Evolutionary conservation across 768 basidiomycete species (phyloP).

Genomic region (Naganishia randhawae): DNA sequence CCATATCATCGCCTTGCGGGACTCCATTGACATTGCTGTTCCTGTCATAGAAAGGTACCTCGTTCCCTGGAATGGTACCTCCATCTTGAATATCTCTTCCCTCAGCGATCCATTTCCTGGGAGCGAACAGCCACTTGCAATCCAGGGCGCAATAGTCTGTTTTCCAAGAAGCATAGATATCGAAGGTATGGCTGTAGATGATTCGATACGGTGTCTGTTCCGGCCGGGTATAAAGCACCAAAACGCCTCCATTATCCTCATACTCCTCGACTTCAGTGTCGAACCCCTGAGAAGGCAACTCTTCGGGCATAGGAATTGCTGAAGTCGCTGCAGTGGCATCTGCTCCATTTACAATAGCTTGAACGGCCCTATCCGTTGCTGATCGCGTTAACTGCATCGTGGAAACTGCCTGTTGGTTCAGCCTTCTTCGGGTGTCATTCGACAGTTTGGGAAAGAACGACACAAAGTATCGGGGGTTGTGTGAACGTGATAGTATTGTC

Average conservation of each 20-base stretch:
- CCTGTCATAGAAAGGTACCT: not conserved
- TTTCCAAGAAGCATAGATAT: constrained; percentile 23
- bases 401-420: constrained; percentile 1
- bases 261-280: constrained; percentile 21
- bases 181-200: constrained; percentile 18
- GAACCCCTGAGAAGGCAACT: constrained; percentile 1
- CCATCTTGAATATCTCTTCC: not conserved
- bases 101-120: constrained; percentile 9
- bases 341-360: constrained; percentile 10
- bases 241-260: constrained; percentile 7
- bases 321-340: constrained; percentile 7
- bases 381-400: not conserved
- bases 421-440: not conserved
- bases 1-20: not conserved
- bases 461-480: constrained; percentile 19
- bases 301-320: not conserved
- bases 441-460: constrained; percentile 21
- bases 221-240: constrained; percentile 20
- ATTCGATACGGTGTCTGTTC: constrained; percentile 10
- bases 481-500: constrained; percentile 24
- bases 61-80: not conserved
- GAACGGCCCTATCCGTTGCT: not conserved
- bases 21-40: constrained; percentile 1
- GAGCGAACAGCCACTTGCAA: constrained; percentile 21
- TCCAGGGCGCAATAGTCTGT: constrained; percentile 20